phyloP scores from a whole-genome alignment of 805 yeast genomes.

The Lachancea lanzarotensis region DNA sequence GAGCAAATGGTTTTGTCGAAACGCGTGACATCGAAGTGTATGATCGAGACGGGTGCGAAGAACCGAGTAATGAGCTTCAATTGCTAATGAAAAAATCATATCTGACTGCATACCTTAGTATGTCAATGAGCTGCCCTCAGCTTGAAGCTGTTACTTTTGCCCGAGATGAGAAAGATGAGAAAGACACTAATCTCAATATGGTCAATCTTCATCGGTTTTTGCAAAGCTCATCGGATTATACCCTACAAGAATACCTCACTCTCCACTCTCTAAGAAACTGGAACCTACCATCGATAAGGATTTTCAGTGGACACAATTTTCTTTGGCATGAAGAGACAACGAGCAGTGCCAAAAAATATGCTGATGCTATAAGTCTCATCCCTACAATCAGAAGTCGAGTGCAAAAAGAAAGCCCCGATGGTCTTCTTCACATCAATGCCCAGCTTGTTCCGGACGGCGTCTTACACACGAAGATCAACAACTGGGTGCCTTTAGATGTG shows the following conservation, averaged over 20 bases:
- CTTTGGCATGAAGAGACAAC: conserved; percentile 14
- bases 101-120: conserved; percentile 9
- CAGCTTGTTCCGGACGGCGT: conserved; percentile 22
- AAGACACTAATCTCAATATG: background rate
- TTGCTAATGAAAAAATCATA: conserved; percentile 9
- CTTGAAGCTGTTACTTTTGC: background rate
- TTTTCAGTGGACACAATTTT: conserved; percentile 24
- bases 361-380: background rate
- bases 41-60: too few species aligned
- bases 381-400: conserved; percentile 14
- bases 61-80: conserved; percentile 19
- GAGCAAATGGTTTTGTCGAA: too few species aligned
- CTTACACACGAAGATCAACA: conserved; percentile 13
- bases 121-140: conserved; percentile 13
- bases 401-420: conserved; percentile 19
- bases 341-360: conserved; percentile 8
- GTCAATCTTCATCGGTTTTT: conserved; percentile 1
- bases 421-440: conserved; percentile 20
- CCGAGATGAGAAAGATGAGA: background rate
- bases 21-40: too few species aligned
- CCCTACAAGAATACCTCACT: conserved; percentile 12
- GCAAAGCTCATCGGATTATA: background rate
- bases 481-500: conserved; percentile 20
- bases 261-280: conserved; percentile 26
- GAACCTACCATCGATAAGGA: conserved; percentile 15